A percentile compares a stretch with the other conserved stretches of the same genome.
Conservation (phyloP, 257 asterid genomes). For the Plantago major region DNA sequence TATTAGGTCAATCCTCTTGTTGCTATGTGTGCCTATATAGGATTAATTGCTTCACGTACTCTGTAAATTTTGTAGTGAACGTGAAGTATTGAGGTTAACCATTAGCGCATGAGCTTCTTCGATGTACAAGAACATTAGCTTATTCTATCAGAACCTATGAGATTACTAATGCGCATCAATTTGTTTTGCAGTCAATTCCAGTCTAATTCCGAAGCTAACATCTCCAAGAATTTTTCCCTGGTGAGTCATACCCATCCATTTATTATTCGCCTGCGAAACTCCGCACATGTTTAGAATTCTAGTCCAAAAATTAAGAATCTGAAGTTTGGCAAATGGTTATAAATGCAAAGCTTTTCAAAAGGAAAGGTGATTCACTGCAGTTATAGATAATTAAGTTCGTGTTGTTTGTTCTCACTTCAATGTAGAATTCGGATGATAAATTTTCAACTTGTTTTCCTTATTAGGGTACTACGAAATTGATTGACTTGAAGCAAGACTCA, state of each 20-base stretch:
- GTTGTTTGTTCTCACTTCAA: neutral
- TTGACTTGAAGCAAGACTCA: slow-evolving; percentile 53
- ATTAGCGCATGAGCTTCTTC: neutral
- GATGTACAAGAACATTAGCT: neutral
- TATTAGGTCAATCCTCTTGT: too few species aligned
- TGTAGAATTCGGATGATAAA: neutral
- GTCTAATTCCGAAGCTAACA: slow-evolving; percentile 46
- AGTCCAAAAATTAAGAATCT: too few species aligned
- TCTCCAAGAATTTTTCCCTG: slow-evolving; percentile 50
- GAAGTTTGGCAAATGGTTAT: too few species aligned
- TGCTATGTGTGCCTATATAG: too few species aligned
- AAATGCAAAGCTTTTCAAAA: too few species aligned
- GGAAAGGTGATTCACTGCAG: too few species aligned
- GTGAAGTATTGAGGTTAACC: neutral
- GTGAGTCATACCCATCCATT: slow-evolving; percentile 21
- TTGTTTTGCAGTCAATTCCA: slow-evolving; percentile 55
- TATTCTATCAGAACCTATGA: neutral
- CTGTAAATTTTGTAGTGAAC: too few species aligned
- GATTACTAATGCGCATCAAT: slow-evolving; percentile 4
- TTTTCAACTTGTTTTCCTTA: slow-evolving; percentile 1
- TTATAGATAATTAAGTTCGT: too few species aligned
- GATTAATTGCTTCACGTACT: too few species aligned
- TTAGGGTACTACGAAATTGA: slow-evolving; percentile 51
- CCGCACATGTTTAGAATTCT: too few species aligned
- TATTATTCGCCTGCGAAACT: too few species aligned